These are phyloP conservation scores for Daldinia grandis DNA, from an alignment of 495 filamentous ascomycete species.

Conservation along the genomic window DNA sequence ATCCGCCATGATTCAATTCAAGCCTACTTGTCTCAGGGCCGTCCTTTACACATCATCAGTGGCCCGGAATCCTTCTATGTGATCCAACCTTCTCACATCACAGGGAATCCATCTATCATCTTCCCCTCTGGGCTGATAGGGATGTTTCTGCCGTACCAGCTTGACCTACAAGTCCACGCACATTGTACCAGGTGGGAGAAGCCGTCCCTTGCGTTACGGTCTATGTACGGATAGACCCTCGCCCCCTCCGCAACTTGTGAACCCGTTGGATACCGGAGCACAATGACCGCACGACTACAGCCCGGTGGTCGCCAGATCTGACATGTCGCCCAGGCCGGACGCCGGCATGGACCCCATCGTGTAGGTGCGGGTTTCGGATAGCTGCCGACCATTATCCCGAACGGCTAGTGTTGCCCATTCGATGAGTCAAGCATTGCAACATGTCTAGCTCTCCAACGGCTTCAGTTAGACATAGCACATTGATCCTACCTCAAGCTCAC, in stretches of 20 bases:
- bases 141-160: constrained; percentile 6
- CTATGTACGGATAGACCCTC: constrained; percentile 7
- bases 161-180: constrained; percentile 7
- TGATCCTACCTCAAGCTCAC: neutral
- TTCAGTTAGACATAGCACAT: neutral
- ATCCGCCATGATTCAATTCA: constrained; percentile 19
- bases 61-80: constrained; percentile 4
- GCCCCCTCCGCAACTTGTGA: constrained; percentile 12
- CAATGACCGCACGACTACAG: constrained; percentile 21
- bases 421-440: neutral
- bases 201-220: neutral
- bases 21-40: constrained; percentile 26
- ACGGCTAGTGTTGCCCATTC: constrained; percentile 11
- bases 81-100: constrained; percentile 31
- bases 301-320: constrained; percentile 35
- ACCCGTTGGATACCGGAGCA: constrained; percentile 27
- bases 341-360: constrained; percentile 33
- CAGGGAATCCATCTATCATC: neutral
- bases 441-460: constrained; percentile 24
- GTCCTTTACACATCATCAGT: constrained; percentile 32
- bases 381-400: constrained; percentile 33
- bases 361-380: constrained; percentile 26
- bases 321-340: constrained; percentile 37
- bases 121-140: neutral
- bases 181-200: constrained; percentile 12